These are phyloP conservation scores for Moniliophthora roreri DNA, from an alignment of 1,284 basidiomycete species.

Conservation along the genomic window DNA sequence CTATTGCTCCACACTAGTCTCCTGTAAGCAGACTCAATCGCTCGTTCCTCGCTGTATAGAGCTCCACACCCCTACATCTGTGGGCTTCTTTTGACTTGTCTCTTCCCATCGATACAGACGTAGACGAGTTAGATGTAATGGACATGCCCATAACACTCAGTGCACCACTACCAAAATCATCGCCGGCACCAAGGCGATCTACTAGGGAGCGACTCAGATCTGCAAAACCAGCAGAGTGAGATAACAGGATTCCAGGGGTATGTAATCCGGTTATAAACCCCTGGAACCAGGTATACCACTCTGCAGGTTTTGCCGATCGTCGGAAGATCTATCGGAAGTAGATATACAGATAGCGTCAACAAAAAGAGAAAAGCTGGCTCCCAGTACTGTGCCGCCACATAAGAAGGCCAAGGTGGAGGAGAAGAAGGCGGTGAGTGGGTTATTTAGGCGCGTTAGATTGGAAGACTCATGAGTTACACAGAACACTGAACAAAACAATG, in stretches of 20 bases:
- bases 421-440: slow-evolving; percentile 36
- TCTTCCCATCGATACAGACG: not conserved
- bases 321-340: not conserved
- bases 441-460: not conserved
- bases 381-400: not conserved
- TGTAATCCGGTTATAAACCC: too few species aligned
- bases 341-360: not conserved
- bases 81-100: too few species aligned
- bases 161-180: not conserved
- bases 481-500: slow-evolving; percentile 34
- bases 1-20: too few species aligned
- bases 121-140: slow-evolving; percentile 1
- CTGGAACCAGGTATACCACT: too few species aligned
- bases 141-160: not conserved
- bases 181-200: not conserved
- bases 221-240: not conserved
- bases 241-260: too few species aligned
- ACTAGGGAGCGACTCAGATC: not conserved
- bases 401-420: slow-evolving; percentile 36
- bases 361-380: too few species aligned
- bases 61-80: too few species aligned
- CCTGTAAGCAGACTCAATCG: too few species aligned
- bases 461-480: slow-evolving; percentile 15
- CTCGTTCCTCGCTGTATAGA: too few species aligned
- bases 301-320: too few species aligned